Conservation (phyloP, 2,329 filamentous ascomycete species). For the Orbilia ellipsospora region DNA sequence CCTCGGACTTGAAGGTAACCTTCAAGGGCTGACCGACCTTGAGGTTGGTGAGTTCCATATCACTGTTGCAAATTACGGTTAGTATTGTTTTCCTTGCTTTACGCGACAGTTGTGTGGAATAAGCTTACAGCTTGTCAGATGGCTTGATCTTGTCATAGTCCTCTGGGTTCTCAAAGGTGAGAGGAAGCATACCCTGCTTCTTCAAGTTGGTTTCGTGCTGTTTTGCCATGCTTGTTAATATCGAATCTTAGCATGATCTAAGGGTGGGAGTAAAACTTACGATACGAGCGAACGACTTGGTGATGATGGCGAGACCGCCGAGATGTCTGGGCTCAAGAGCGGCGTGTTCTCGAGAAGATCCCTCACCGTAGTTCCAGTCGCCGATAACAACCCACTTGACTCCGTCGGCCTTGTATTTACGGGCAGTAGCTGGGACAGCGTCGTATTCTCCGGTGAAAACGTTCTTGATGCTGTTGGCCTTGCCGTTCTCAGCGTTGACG, state of each 20-base stretch:
- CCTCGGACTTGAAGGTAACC: conserved; percentile 89
- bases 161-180: conserved; percentile 92
- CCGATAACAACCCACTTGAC: conserved; percentile 97
- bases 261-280: conserved; percentile 62
- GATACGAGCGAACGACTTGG: conserved; percentile 95
- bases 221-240: conserved; percentile 37
- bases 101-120: no score
- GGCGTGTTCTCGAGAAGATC: conserved; percentile 96
- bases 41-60: conserved; percentile 87
- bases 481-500: conserved; percentile 92
- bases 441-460: conserved; percentile 82
- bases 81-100: background rate
- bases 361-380: conserved; percentile 99
- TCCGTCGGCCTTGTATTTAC: conserved; percentile 98
- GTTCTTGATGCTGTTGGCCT: conserved; percentile 99
- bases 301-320: conserved; percentile 96
- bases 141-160: conserved; percentile 98
- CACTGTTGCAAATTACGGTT: conserved; percentile 63
- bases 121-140: conserved; percentile 76
- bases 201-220: conserved; percentile 99
- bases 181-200: conserved; percentile 99
- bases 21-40: conserved; percentile 93
- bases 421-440: conserved; percentile 90
- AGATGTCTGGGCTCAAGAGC: conserved; percentile 97
- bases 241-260: background rate